Evolutionary conservation across 1,284 basidiomycete genomes (phyloP).

Genomic region (Cronartium quercuum): DNA sequence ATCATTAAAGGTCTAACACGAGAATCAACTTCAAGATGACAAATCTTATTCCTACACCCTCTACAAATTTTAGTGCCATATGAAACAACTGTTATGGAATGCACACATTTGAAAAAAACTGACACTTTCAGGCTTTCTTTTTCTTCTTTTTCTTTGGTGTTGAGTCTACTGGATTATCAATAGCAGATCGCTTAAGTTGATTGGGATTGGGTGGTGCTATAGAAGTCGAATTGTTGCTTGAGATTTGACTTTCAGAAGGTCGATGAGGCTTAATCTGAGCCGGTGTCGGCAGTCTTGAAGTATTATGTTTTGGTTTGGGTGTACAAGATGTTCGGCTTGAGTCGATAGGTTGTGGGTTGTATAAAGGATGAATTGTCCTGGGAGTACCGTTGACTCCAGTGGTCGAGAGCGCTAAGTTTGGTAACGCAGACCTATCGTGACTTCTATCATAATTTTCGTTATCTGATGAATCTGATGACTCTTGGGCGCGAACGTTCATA

Average conservation of each 20-base stretch:
- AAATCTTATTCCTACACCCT: too few relatives aligned
- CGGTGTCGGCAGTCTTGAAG: not conserved
- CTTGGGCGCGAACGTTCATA: not conserved
- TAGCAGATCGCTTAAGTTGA: not conserved
- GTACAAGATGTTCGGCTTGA: not conserved
- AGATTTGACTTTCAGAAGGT: not conserved
- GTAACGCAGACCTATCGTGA: too few relatives aligned
- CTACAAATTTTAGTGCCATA: too few relatives aligned
- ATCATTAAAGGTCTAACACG: too few relatives aligned
- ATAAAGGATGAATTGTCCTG: too few relatives aligned
- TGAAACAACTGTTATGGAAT: too few relatives aligned
- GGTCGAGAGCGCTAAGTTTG: too few relatives aligned
- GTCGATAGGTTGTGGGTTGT: not conserved
- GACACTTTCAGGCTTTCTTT: not conserved
- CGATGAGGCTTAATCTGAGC: too few relatives aligned
- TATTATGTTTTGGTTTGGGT: not conserved
- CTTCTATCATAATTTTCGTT: not conserved
- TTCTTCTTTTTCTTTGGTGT: not conserved
- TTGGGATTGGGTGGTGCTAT: not conserved
- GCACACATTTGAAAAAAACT: too few relatives aligned
- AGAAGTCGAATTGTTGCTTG: not conserved
- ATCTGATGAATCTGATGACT: not conserved
- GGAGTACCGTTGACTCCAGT: too few relatives aligned
- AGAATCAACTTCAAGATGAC: too few relatives aligned
- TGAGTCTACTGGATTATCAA: not conserved